Evolutionary conservation across 2,329 filamentous ascomycete genomes (phyloP).

Genomic region (Penicillium brevicompactum): DNA sequence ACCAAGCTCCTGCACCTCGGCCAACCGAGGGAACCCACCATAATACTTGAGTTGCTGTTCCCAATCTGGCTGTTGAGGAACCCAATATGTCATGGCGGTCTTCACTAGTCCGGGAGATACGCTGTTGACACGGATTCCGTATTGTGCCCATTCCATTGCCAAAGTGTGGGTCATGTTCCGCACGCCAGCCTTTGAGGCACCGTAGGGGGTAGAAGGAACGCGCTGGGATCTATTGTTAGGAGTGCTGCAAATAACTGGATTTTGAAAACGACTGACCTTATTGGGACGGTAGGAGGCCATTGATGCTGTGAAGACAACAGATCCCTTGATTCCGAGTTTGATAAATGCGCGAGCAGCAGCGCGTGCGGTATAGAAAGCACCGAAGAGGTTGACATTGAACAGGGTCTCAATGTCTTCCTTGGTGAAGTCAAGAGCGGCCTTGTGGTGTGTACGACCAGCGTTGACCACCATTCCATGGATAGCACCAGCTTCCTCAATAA

Average conservation of each 20-base stretch:
- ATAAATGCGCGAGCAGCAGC: slow-evolving; percentile 50
- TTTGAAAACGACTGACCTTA: slow-evolving; percentile 25
- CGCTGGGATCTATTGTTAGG: slow-evolving; percentile 6
- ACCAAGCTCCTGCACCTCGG: slow-evolving; percentile 54
- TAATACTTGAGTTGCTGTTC: slow-evolving; percentile 58
- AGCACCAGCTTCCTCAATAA: slow-evolving; percentile 46
- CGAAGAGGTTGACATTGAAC: slow-evolving; percentile 50
- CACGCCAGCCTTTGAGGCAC: slow-evolving; percentile 47
- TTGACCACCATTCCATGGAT: slow-evolving; percentile 56
- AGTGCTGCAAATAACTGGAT: background rate
- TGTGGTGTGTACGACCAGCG: slow-evolving; percentile 56
- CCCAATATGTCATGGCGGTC: slow-evolving; percentile 43
- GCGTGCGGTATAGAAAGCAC: slow-evolving; percentile 48
- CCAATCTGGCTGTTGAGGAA: slow-evolving; percentile 54
- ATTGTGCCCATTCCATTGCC: slow-evolving; percentile 51
- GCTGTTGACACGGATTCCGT: slow-evolving; percentile 41
- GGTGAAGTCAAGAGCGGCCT: slow-evolving; percentile 54
- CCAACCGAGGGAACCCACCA: slow-evolving; percentile 55
- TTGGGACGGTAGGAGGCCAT: slow-evolving; percentile 53
- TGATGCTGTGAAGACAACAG: slow-evolving; percentile 47
- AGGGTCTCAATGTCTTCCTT: slow-evolving; percentile 50
- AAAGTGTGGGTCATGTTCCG: slow-evolving; percentile 31
- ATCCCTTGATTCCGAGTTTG: slow-evolving; percentile 47
- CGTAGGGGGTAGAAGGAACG: slow-evolving; percentile 45
- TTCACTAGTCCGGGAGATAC: slow-evolving; percentile 46